A percentile compares a stretch with the other conserved stretches of the same genome.
Evolutionary conservation across 768 basidiomycete species (phyloP).

Genomic region (Serendipita sp.): DNA sequence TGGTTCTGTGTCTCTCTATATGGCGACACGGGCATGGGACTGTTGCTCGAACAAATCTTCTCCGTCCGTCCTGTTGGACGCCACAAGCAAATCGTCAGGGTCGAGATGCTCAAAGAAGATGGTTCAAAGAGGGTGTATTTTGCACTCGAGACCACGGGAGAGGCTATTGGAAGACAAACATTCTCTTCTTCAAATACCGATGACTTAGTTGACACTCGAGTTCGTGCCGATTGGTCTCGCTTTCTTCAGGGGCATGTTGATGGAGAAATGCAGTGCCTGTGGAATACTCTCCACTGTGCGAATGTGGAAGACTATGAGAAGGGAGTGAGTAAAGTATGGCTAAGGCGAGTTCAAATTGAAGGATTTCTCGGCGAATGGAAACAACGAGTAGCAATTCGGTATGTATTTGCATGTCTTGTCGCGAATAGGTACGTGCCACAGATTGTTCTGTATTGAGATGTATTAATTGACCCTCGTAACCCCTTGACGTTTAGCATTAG

Average conservation of each 20-base stretch:
- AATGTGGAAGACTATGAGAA: slow-evolving; percentile 53
- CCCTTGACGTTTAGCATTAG: slow-evolving; percentile 29
- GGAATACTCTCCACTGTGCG: slow-evolving; percentile 23
- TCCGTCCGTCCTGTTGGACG: not conserved
- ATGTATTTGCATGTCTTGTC: slow-evolving; percentile 55
- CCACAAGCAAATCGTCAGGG: not conserved
- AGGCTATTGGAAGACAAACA: slow-evolving; percentile 35
- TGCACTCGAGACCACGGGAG: slow-evolving; percentile 57
- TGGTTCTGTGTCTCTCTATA: slow-evolving; percentile 49
- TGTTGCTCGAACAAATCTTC: not conserved
- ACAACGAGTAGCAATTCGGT: slow-evolving; percentile 37
- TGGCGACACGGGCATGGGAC: slow-evolving; percentile 13
- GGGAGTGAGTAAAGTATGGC: slow-evolving; percentile 56
- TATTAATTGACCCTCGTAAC: not conserved
- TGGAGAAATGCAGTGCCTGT: slow-evolving; percentile 26
- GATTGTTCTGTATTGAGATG: not conserved
- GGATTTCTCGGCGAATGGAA: slow-evolving; percentile 28
- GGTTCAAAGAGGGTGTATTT: slow-evolving; percentile 22
- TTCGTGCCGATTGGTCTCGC: slow-evolving; percentile 45
- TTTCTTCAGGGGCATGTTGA: slow-evolving; percentile 14
- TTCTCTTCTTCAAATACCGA: not conserved
- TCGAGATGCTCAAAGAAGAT: not conserved
- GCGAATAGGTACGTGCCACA: slow-evolving; percentile 39
- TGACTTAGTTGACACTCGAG: slow-evolving; percentile 13
- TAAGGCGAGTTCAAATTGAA: slow-evolving; percentile 28